Evolutionary conservation across 352 stramenopile genomes (phyloP).

Genomic region (Globisporangium echinulatum): DNA sequence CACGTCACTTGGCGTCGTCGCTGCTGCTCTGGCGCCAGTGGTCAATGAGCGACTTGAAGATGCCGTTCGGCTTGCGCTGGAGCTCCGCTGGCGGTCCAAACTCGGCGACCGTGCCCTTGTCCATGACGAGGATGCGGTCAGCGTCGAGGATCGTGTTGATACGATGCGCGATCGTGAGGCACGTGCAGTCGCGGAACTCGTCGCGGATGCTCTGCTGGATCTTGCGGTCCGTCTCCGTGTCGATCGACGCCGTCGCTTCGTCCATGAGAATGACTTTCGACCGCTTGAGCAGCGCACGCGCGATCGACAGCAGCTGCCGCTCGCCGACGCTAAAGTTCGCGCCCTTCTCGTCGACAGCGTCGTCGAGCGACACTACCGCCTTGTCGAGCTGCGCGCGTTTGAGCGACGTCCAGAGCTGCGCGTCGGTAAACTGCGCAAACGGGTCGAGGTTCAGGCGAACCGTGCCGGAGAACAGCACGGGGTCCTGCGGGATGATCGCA

Average conservation of each 20-base stretch:
- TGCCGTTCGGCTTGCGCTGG: constrained; percentile 51
- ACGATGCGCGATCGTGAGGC: constrained; percentile 96
- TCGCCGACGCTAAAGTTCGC: constrained; percentile 95
- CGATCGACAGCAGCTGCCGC: constrained; percentile 94
- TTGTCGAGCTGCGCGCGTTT: constrained; percentile 68
- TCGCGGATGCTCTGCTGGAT: constrained; percentile 90
- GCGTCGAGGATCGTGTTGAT: constrained; percentile 96
- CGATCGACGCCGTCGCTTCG: constrained; percentile 94
- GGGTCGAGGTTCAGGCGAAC: constrained; percentile 74
- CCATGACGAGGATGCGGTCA: constrained; percentile 94
- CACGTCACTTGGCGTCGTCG: not conserved
- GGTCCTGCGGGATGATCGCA: constrained; percentile 93
- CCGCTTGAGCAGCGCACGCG: constrained; percentile 89
- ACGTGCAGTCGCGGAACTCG: constrained; percentile 91
- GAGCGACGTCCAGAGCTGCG: constrained; percentile 86
- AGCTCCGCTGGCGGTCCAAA: constrained; percentile 88
- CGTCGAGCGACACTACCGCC: constrained; percentile 36
- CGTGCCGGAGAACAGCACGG: constrained; percentile 92
- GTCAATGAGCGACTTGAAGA: constrained; percentile 72
- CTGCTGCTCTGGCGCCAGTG: constrained; percentile 54
- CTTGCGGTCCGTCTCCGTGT: constrained; percentile 82
- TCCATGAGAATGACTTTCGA: constrained; percentile 96
- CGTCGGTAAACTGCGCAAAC: constrained; percentile 83
- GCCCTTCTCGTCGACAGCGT: constrained; percentile 83
- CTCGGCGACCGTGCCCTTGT: constrained; percentile 90